Base-by-base conservation (phyloP, 306 rosid species). In the Vachellia collinsii region DNA sequence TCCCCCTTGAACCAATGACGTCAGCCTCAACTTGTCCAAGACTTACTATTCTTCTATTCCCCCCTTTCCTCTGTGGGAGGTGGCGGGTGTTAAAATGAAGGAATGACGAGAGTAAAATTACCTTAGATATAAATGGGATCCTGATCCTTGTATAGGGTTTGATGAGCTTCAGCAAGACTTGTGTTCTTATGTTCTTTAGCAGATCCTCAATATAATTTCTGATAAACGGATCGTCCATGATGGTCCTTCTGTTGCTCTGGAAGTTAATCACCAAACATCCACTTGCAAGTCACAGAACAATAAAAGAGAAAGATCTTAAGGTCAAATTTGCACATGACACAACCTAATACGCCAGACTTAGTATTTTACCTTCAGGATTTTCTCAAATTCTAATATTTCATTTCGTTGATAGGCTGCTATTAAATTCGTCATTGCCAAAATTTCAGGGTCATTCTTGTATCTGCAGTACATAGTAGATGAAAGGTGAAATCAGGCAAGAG, bases 381-480 rank as follows among this genome's bases (percentile, higher is more conserved):
- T 93, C 92, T 95, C 99, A 78, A 95, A 95, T 80, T 95, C 99
- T 80, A 95, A 86, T 81, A 95, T 95, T 85, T 95, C 99, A 87
- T 95, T 95, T 59, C 95, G 89, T 83, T 95, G 99, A 87, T 91
- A 95, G 12, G 99, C 98, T 77, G 99, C 98, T 82, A 95, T 92
- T 62, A 95, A 89, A 86, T 95, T 95, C 86, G 99, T 95, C 99
- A 95, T 95, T 12, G 97, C 99, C 89, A 95, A 87, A 86, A 95
- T 95, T 87, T 95, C 99, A 41, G 99, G 97, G 80, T 95, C 99
- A 82, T 91, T 95, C 92, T 95, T 93, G 85, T 95, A 95, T 78
- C 99, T 91, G 90, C 65, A 81, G 61, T 80, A 46, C 67, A 82
- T 69, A 74, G 74, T 79, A 74, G 56, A 81, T 78, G 74, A 77